Evolutionary conservation across 2,329 filamentous ascomycete genomes (phyloP), one percentile per base, ranked within the genome.

Genomic region (Bisporella sp.): DNA sequence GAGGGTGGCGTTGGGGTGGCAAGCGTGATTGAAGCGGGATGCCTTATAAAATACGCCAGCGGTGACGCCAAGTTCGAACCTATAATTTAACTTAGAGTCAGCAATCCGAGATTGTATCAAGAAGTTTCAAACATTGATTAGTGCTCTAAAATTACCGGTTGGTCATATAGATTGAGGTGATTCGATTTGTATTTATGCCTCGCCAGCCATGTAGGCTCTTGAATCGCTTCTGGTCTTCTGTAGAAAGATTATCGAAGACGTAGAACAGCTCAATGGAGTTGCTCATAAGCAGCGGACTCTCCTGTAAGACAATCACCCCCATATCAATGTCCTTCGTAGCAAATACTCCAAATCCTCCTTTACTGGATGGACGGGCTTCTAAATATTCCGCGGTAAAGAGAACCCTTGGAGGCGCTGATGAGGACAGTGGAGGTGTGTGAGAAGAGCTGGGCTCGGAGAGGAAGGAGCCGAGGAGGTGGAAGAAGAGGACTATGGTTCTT

Each of bases 1-100:
- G 57, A 75, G 81, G 1, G 64, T 55, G 30, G 79, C 59, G 41
- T 73, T 61, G 0, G 70, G 67, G 1, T 56, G 52, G 58, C 79
- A 83, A 0, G 77, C 73, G 59, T 83, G 79, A 59, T 83, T 83
- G 64, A 83, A 81, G 2, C 78, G 70, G 0, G 77, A 73, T 0
- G 73, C 75, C 5, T 77, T 66, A 1, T 73, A 68, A 50, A 79
- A 80, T 2, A 81, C 70, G 0, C 68, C 71, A 6, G 49, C 47
- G 40, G 51, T 45, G 9, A 42, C 33, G 4, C 46, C 44, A 29
- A 53, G 52, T 9, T 54, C 47, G 48, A 62, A 63, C 11, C 59
- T 61, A 31, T 13, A 41, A 31, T 4, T 12, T 28, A 4, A 49
- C 41, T 41, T 48, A 45, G 48, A 54, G 48, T 4, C 30, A 46